Conservation (phyloP, 1,139 yeast genomes). For the Arxiozyma slooffiae region DNA sequence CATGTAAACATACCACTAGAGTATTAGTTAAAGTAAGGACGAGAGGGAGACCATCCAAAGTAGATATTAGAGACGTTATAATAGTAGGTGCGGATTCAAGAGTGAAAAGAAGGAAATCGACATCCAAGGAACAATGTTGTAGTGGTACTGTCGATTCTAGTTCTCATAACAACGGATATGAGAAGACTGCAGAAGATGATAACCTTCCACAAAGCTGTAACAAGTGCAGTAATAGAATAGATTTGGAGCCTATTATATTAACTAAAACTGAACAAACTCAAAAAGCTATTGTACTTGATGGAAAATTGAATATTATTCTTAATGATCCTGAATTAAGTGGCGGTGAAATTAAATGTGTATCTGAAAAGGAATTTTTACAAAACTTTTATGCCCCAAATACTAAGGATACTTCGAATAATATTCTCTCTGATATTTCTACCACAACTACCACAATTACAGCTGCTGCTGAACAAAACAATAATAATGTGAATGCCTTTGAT, state of each 20-base stretch:
- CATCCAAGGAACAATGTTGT: background rate
- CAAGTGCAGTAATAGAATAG: constrained; percentile 18
- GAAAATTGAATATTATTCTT: constrained; percentile 22
- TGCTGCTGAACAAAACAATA: too few relatives aligned
- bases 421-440: background rate
- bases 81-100: constrained; percentile 27
- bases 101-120: constrained; percentile 11
- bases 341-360: constrained; percentile 14
- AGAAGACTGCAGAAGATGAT: background rate
- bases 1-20: constrained; percentile 71
- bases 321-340: constrained; percentile 8
- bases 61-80: constrained; percentile 28
- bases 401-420: too few relatives aligned
- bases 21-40: constrained; percentile 80
- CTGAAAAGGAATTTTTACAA: constrained; percentile 23
- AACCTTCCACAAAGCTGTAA: background rate
- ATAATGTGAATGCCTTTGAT: background rate
- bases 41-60: constrained; percentile 62
- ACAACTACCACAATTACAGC: background rate
- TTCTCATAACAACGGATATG: background rate
- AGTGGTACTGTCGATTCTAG: background rate
- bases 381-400: background rate
- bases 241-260: constrained; percentile 27
- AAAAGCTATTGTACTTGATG: constrained; percentile 26
- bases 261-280: constrained; percentile 23